A percentile compares a stretch with the other conserved stretches of the same genome.
Evolutionary conservation across 805 yeast genomes (phyloP).

Genomic region (Yamadazyma insecticola): DNA sequence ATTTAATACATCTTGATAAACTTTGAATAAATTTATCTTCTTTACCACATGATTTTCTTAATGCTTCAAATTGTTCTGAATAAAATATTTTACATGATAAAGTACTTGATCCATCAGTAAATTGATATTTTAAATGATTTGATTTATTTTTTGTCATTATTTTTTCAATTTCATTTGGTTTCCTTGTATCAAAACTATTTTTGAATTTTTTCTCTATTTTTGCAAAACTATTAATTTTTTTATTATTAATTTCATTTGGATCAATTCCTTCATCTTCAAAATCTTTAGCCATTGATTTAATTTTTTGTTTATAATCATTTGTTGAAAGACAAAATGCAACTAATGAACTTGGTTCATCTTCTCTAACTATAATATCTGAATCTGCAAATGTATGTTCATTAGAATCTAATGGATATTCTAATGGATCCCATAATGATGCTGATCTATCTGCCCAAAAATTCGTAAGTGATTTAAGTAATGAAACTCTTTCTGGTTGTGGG

Average conservation of each 20-base stretch:
- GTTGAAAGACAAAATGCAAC: slow-evolving; percentile 90
- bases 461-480: slow-evolving; percentile 76
- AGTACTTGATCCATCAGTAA: slow-evolving; percentile 76
- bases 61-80: slow-evolving; percentile 95
- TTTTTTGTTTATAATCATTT: slow-evolving; percentile 70
- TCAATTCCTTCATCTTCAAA: slow-evolving; percentile 8
- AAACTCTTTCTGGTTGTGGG: slow-evolving; percentile 58
- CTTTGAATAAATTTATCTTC: slow-evolving; percentile 78
- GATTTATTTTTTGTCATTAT: slow-evolving; percentile 79
- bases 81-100: slow-evolving; percentile 91
- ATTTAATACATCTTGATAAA: slow-evolving; percentile 85
- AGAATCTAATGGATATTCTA: slow-evolving; percentile 74
- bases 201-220: slow-evolving; percentile 41
- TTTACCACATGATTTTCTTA: slow-evolving; percentile 77
- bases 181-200: slow-evolving; percentile 20
- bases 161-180: slow-evolving; percentile 46
- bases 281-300: slow-evolving; percentile 27
- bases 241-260: slow-evolving; percentile 18
- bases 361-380: slow-evolving; percentile 88
- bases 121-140: slow-evolving; percentile 87
- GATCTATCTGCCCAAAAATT: slow-evolving; percentile 98
- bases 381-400: slow-evolving; percentile 92
- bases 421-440: slow-evolving; percentile 90
- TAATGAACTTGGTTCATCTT: slow-evolving; percentile 92
- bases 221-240: slow-evolving; percentile 32